Conservation (phyloP, 805 yeast species). For the Saturnispora ahearnii region DNA sequence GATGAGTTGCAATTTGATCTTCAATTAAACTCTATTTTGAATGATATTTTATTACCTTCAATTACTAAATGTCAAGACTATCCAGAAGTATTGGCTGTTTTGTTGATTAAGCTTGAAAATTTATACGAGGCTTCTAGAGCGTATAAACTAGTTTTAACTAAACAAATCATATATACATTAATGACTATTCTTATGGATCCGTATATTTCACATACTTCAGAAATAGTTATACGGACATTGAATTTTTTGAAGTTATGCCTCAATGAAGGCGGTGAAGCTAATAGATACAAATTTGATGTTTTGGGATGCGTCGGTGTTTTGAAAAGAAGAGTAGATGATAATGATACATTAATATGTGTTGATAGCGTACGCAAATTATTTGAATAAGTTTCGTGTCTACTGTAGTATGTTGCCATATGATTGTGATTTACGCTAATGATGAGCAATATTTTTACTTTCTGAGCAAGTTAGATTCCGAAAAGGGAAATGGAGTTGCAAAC, state of each 20-base stretch:
- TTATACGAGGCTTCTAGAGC: constrained; percentile 14
- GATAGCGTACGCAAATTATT: background rate
- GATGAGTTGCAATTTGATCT: constrained; percentile 10
- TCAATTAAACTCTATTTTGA: constrained; percentile 17
- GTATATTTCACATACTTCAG: constrained; percentile 15
- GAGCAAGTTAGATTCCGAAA: no score
- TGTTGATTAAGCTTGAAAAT: constrained; percentile 12
- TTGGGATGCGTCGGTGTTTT: constrained; percentile 17
- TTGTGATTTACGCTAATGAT: no score
- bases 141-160: constrained; percentile 16
- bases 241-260: background rate
- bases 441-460: background rate
- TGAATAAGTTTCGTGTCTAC: background rate
- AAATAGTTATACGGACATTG: constrained; percentile 3
- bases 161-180: constrained; percentile 17
- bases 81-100: constrained; percentile 14
- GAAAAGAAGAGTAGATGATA: background rate
- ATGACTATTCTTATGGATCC: constrained; percentile 23
- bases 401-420: no score
- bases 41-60: constrained; percentile 23
- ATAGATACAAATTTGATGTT: constrained; percentile 19
- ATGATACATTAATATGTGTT: background rate
- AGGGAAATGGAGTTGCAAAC: no score
- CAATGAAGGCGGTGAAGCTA: background rate
- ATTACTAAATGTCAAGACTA: constrained; percentile 20